Conservation (phyloP, 352 stramenopile species). For the Phytophthora sp. region DNA sequence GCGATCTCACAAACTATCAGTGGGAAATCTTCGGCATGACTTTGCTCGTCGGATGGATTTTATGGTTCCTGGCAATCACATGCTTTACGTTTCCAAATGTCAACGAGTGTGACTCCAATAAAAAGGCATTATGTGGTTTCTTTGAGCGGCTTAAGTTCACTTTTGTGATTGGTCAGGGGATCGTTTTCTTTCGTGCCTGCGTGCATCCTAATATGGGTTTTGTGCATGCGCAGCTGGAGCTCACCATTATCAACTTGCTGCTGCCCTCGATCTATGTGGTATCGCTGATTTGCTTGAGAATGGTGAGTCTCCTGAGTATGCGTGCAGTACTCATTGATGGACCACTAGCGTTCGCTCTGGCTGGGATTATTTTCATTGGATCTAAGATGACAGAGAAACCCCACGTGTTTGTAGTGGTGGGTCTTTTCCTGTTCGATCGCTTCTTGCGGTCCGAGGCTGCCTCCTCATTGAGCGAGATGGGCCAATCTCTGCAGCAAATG, state of each 20-base stretch:
- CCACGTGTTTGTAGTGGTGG: slow-evolving; percentile 76
- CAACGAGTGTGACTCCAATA: slow-evolving; percentile 60
- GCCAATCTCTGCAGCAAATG: slow-evolving; percentile 66
- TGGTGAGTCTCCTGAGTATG: slow-evolving; percentile 64
- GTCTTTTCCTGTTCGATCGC: slow-evolving; percentile 79
- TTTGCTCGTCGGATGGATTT: slow-evolving; percentile 79
- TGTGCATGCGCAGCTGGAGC: slow-evolving; percentile 85
- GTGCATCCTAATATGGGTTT: slow-evolving; percentile 87
- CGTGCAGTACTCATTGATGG: slow-evolving; percentile 53
- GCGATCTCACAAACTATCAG: slow-evolving; percentile 61
- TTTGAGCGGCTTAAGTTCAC: slow-evolving; percentile 87
- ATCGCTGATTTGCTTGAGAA: slow-evolving; percentile 78
- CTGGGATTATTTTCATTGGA: slow-evolving; percentile 60
- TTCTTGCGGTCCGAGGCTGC: slow-evolving; percentile 62
- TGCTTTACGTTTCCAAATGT: slow-evolving; percentile 67
- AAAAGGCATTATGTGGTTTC: slow-evolving; percentile 66
- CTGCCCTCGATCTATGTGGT: slow-evolving; percentile 88
- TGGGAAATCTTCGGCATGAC: slow-evolving; percentile 87
- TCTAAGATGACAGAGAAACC: slow-evolving; percentile 82
- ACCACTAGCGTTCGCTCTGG: slow-evolving; percentile 57
- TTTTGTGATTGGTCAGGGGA: slow-evolving; percentile 76
- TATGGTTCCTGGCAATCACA: slow-evolving; percentile 83
- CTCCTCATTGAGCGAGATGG: slow-evolving; percentile 58
- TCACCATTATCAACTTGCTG: slow-evolving; percentile 90
- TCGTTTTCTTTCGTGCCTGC: slow-evolving; percentile 82